Conservation (phyloP, 345 rosid genomes). For the Ceriops decandra region DNA sequence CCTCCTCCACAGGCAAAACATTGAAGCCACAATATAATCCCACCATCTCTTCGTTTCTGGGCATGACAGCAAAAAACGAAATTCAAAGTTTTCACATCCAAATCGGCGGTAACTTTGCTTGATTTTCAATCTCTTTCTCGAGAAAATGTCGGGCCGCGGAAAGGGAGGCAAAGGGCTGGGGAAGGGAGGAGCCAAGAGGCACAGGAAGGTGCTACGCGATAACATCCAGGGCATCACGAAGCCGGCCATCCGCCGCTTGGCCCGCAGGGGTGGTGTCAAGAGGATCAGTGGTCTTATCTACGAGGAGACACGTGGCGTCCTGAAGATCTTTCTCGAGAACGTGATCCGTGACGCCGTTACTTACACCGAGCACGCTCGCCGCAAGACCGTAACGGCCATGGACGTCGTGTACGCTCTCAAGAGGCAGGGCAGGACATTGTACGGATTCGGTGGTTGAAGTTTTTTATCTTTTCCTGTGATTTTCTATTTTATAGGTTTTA, state of each 20-base stretch:
- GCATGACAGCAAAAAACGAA: neutral
- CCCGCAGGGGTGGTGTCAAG: constrained; percentile 27
- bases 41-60: too few species aligned
- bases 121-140: neutral
- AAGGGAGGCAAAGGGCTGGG: constrained; percentile 26
- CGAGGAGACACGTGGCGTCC: constrained; percentile 23
- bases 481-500: too few species aligned
- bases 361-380: constrained; percentile 15
- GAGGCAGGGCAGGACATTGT: constrained; percentile 23
- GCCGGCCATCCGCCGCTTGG: constrained; percentile 23
- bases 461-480: too few species aligned
- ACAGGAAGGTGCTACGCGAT: constrained; percentile 20
- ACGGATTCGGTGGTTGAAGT: constrained; percentile 16
- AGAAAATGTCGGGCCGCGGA: constrained; percentile 22
- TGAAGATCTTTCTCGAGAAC: constrained; percentile 20
- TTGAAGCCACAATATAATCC: too few species aligned
- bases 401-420: constrained; percentile 18
- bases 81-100: neutral
- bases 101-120: too few species aligned
- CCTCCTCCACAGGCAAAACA: neutral
- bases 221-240: constrained; percentile 24
- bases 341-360: constrained; percentile 21
- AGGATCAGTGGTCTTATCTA: constrained; percentile 23
- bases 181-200: constrained; percentile 24
- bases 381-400: constrained; percentile 19